Conservation (phyloP, 352 stramenopile species). For the Elongisporangium anandrum region DNA sequence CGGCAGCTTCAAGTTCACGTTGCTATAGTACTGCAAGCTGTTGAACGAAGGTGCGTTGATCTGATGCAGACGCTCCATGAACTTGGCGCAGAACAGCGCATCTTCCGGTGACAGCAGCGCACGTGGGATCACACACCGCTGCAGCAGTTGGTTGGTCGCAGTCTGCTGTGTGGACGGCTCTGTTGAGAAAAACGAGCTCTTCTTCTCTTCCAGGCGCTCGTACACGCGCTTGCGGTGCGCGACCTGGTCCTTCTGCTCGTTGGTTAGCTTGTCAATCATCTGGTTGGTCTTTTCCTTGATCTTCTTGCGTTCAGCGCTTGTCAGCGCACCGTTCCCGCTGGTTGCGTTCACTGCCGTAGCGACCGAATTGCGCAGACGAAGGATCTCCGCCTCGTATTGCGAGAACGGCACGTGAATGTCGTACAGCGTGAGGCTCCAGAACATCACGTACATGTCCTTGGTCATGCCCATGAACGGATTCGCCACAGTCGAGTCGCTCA, state of each 20-base stretch:
- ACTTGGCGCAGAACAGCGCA: slow-evolving; percentile 80
- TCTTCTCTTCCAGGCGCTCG: slow-evolving; percentile 71
- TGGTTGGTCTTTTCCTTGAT: slow-evolving; percentile 73
- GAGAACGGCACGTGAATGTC: slow-evolving; percentile 84
- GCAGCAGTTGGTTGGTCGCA: slow-evolving; percentile 63
- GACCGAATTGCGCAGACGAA: slow-evolving; percentile 58
- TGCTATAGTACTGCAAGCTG: slow-evolving; percentile 81
- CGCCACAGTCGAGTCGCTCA: slow-evolving; percentile 15
- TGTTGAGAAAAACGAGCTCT: slow-evolving; percentile 54
- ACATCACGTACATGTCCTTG: slow-evolving; percentile 75
- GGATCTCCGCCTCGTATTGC: slow-evolving; percentile 84
- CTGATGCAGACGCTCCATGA: slow-evolving; percentile 76
- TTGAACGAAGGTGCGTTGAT: slow-evolving; percentile 72
- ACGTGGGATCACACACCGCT: slow-evolving; percentile 76
- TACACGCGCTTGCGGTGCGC: slow-evolving; percentile 80
- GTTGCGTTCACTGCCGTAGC: slow-evolving; percentile 22
- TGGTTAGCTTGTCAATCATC: slow-evolving; percentile 78
- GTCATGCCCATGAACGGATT: slow-evolving; percentile 65
- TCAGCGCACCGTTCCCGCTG: slow-evolving; percentile 15
- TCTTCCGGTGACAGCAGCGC: slow-evolving; percentile 79
- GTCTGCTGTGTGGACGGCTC: slow-evolving; percentile 32
- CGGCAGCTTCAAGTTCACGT: slow-evolving; percentile 71
- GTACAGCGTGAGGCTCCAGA: slow-evolving; percentile 85
- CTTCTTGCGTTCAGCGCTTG: slow-evolving; percentile 68
- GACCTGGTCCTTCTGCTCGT: slow-evolving; percentile 86